Conservation (phyloP, 2,329 filamentous ascomycete species). For the Neonectria neomacrospora region DNA sequence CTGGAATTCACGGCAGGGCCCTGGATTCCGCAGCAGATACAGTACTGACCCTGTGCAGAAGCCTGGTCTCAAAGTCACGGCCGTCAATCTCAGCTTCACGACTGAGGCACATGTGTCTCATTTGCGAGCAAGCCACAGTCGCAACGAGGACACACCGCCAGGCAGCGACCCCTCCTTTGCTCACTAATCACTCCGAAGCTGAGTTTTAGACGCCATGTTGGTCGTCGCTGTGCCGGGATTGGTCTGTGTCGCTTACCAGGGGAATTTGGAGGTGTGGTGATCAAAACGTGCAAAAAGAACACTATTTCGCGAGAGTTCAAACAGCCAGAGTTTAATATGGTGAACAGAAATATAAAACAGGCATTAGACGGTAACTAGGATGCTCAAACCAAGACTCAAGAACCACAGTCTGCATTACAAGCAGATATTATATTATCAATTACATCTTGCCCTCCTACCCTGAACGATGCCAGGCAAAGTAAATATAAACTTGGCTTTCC, state of each 20-base stretch:
- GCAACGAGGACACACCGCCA: not conserved
- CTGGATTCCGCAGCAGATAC: not conserved
- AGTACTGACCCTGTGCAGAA: not conserved
- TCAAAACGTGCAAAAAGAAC: not conserved
- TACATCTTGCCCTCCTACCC: not conserved
- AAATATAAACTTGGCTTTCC: not conserved
- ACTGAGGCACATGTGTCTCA: not conserved
- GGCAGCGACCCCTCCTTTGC: constrained; percentile 15
- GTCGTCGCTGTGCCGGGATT: not conserved
- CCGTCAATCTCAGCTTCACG: not conserved
- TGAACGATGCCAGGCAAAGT: constrained; percentile 21
- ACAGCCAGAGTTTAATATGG: not conserved
- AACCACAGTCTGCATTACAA: not conserved
- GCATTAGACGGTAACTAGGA: no score
- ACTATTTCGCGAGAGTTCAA: not conserved
- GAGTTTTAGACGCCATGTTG: constrained; percentile 1
- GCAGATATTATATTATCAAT: not conserved
- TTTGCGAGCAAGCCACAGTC: constrained; percentile 1
- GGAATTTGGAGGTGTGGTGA: not conserved
- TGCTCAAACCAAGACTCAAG: not conserved
- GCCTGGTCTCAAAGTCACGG: not conserved
- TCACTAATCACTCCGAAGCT: constrained; percentile 18
- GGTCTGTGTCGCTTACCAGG: not conserved
- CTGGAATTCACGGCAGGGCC: not conserved
- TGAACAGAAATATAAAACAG: not conserved